These are phyloP conservation scores for Exutisphaerella laricina DNA, from an alignment of 2,329 filamentous ascomycete genomes.

Conservation along the genomic window DNA sequence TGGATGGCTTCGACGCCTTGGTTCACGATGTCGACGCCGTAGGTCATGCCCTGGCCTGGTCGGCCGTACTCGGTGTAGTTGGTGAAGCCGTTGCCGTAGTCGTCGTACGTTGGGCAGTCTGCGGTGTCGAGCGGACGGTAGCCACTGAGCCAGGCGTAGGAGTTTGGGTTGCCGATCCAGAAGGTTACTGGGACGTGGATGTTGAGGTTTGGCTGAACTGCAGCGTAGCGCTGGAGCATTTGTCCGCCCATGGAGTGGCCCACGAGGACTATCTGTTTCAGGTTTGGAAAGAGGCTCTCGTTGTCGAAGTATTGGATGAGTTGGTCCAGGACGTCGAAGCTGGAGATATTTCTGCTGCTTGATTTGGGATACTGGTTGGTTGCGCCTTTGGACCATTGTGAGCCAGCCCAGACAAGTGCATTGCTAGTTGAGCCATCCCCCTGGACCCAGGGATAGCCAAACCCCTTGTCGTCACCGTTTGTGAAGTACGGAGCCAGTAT, in stretches of 20 bases:
- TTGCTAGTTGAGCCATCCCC: slow-evolving; percentile 29
- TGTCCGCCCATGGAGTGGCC: slow-evolving; percentile 35
- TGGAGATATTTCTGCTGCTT: slow-evolving; percentile 22
- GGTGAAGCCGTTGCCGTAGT: slow-evolving; percentile 31
- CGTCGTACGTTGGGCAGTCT: slow-evolving; percentile 30
- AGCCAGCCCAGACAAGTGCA: slow-evolving; percentile 32
- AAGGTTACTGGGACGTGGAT: slow-evolving; percentile 27
- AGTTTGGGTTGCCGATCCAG: slow-evolving; percentile 35
- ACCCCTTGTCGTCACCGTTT: slow-evolving; percentile 32
- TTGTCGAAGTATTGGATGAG: slow-evolving; percentile 32
- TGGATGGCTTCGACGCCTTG: slow-evolving; percentile 27
- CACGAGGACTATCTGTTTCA: slow-evolving; percentile 34
- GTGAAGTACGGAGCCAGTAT: slow-evolving; percentile 33
- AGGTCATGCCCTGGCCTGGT: slow-evolving; percentile 18
- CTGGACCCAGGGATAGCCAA: slow-evolving; percentile 31
- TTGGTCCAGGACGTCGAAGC: slow-evolving; percentile 32
- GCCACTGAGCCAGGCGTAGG: slow-evolving; percentile 31
- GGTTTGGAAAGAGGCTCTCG: slow-evolving; percentile 29
- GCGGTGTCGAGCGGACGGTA: slow-evolving; percentile 27
- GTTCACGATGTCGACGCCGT: slow-evolving; percentile 23
- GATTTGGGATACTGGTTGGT: slow-evolving; percentile 32
- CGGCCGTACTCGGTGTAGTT: slow-evolving; percentile 26
- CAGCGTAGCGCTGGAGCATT: slow-evolving; percentile 32
- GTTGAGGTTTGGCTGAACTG: slow-evolving; percentile 23
- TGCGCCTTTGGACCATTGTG: slow-evolving; percentile 31